phyloP scores from a whole-genome alignment of 2,329 filamentous ascomycete species.

The Fusarium buharicum region DNA sequence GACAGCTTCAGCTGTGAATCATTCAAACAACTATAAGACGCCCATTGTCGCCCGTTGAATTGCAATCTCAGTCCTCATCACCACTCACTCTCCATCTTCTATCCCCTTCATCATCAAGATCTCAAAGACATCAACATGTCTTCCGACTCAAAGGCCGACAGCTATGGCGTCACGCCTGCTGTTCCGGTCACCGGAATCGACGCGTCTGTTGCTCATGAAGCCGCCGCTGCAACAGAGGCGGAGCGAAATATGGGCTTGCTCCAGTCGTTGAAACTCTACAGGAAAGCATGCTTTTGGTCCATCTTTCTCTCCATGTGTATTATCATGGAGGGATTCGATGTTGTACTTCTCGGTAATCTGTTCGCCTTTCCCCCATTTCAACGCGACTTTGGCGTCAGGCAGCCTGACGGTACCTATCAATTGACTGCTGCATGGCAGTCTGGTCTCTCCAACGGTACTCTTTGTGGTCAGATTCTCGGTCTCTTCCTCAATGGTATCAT shows the following conservation, averaged over 20 bases:
- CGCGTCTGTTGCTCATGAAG: slow-evolving; percentile 36
- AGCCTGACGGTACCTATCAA: slow-evolving; percentile 55
- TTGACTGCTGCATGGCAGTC: slow-evolving; percentile 64
- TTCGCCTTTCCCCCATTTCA: slow-evolving; percentile 55
- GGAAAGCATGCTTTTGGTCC: slow-evolving; percentile 52
- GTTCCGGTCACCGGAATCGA: slow-evolving; percentile 24
- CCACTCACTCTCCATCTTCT: not conserved
- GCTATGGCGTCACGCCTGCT: slow-evolving; percentile 15
- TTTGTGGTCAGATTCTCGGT: slow-evolving; percentile 62
- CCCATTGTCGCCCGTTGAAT: not conserved
- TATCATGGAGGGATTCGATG: slow-evolving; percentile 57
- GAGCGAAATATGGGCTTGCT: slow-evolving; percentile 50
- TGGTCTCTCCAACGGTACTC: slow-evolving; percentile 59
- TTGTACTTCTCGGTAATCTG: slow-evolving; percentile 53
- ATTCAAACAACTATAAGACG: slow-evolving; percentile 20
- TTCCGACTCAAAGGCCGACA: slow-evolving; percentile 15
- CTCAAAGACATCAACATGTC: slow-evolving; percentile 23
- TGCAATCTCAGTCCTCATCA: slow-evolving; percentile 1
- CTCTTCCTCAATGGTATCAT: slow-evolving; percentile 61
- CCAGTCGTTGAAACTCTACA: slow-evolving; percentile 54
- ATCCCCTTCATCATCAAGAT: not conserved
- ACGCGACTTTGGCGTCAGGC: slow-evolving; percentile 52
- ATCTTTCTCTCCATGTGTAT: slow-evolving; percentile 53
- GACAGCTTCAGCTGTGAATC: slow-evolving; percentile 10
- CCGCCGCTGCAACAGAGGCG: slow-evolving; percentile 46